phyloP scores from a whole-genome alignment of 2,329 filamentous ascomycete species.

The Pseudogymnoascus sp. region DNA sequence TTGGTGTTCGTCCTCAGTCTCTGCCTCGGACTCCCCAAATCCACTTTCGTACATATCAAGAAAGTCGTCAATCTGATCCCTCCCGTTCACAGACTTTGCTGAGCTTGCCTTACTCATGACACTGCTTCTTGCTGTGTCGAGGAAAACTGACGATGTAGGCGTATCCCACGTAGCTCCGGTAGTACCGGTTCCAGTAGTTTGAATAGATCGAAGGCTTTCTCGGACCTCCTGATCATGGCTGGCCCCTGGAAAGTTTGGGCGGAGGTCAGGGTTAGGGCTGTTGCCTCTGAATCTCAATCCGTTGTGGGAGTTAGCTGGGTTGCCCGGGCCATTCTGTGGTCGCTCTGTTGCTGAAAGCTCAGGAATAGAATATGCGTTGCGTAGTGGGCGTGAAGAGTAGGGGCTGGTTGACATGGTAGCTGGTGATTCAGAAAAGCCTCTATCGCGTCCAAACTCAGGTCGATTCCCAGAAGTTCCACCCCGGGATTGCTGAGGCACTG shows the following conservation, averaged over 20 bases:
- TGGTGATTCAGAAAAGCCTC: constrained; percentile 21
- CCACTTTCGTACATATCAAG: constrained; percentile 62
- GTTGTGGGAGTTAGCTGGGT: constrained; percentile 21
- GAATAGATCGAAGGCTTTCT: constrained; percentile 48
- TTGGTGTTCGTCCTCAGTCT: constrained; percentile 28
- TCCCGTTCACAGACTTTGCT: constrained; percentile 48
- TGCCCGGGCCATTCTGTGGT: constrained; percentile 23
- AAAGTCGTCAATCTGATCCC: constrained; percentile 56
- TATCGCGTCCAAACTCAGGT: constrained; percentile 17
- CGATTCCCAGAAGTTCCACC: constrained; percentile 15
- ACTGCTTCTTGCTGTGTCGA: constrained; percentile 68
- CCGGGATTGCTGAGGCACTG: constrained; percentile 18
- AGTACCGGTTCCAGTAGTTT: neutral
- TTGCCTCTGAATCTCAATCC: constrained; percentile 15
- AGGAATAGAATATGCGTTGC: constrained; percentile 26
- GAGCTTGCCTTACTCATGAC: constrained; percentile 73
- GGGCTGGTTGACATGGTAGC: constrained; percentile 14
- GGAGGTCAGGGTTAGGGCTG: constrained; percentile 21
- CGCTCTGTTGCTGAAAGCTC: constrained; percentile 25
- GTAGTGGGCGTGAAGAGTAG: constrained; percentile 14
- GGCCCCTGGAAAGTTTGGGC: constrained; percentile 22
- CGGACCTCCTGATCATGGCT: constrained; percentile 35
- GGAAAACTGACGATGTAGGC: neutral
- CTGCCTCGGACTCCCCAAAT: constrained; percentile 43
- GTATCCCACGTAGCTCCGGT: neutral